Evolutionary conservation across 2,329 filamentous ascomycete species (phyloP).

Genomic region (Sporothrix phasma): DNA sequence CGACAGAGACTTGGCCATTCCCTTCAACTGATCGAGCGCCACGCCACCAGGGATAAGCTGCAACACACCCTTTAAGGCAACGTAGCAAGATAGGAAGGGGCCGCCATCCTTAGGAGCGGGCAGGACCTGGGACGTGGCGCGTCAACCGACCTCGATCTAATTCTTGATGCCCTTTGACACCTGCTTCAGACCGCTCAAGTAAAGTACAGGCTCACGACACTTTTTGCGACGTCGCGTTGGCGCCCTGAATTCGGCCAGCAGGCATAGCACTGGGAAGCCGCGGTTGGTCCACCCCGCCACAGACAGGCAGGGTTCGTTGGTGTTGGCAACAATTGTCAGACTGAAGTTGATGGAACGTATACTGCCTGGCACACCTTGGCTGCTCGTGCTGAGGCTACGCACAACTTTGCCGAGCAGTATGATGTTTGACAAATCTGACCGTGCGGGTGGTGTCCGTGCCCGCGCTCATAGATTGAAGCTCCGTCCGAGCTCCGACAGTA

Average conservation of each 20-base stretch:
- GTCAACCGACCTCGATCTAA: not conserved
- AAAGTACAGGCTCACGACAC: conserved; percentile 6
- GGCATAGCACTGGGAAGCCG: not conserved
- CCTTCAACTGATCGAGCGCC: conserved; percentile 7
- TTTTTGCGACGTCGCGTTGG: not conserved
- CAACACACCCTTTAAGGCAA: conserved; percentile 1
- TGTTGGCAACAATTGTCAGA: not conserved
- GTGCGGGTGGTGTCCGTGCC: conserved; percentile 7
- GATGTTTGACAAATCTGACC: conserved; percentile 1
- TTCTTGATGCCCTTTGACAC: not conserved
- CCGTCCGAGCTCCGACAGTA: conserved; percentile 38
- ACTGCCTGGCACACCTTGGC: too few relatives aligned
- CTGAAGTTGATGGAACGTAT: not conserved
- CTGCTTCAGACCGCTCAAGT: not conserved
- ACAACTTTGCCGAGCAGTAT: too few relatives aligned
- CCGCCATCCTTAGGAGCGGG: not conserved
- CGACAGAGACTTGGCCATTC: not conserved
- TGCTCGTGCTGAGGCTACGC: too few relatives aligned
- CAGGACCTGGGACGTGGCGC: conserved; percentile 6
- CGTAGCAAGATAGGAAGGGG: not conserved
- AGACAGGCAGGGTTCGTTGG: not conserved
- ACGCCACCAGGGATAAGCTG: conserved; percentile 5
- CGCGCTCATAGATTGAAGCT: conserved; percentile 31
- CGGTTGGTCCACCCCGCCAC: not conserved
- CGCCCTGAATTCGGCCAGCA: not conserved